Conservation (phyloP, 1,139 yeast species). For the Hansenula anomala region DNA sequence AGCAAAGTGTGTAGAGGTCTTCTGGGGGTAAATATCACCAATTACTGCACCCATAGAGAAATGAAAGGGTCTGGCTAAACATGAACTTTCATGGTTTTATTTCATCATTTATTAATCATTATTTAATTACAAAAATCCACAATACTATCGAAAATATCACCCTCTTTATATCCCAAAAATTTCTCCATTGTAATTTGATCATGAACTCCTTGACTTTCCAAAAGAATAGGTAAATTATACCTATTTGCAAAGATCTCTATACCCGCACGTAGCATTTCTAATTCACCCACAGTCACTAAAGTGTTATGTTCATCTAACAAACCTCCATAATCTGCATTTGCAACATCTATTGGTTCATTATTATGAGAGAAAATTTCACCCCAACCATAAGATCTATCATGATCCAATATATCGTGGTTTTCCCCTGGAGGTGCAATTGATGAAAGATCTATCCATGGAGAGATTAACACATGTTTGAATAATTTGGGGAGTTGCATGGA, state of each 20-base stretch:
- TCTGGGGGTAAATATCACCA: too few species aligned
- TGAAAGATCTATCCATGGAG: constrained; percentile 4
- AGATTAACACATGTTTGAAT: constrained; percentile 2
- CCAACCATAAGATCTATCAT: not conserved
- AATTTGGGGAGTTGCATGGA: too few species aligned
- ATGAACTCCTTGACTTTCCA: constrained; percentile 1
- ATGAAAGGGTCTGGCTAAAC: too few species aligned
- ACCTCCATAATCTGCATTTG: not conserved
- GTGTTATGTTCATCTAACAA: not conserved
- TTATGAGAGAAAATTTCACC: not conserved
- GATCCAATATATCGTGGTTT: constrained; percentile 1
- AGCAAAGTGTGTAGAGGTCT: too few species aligned
- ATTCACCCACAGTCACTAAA: not conserved
- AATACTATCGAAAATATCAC: not conserved
- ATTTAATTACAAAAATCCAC: not conserved
- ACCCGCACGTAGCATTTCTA: not conserved
- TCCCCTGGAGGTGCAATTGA: not conserved
- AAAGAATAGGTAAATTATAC: not conserved
- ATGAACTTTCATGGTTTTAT: too few species aligned
- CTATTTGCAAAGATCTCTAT: not conserved
- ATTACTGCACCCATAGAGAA: too few species aligned
- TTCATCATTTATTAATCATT: not conserved
- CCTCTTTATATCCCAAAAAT: not conserved
- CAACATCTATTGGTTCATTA: constrained; percentile 24
- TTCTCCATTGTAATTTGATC: not conserved